Percentiles rank a stretch among this genome's conserved stretches.
Conservation (phyloP, 164 flowering plant species). For the Echeveria elegans region DNA sequence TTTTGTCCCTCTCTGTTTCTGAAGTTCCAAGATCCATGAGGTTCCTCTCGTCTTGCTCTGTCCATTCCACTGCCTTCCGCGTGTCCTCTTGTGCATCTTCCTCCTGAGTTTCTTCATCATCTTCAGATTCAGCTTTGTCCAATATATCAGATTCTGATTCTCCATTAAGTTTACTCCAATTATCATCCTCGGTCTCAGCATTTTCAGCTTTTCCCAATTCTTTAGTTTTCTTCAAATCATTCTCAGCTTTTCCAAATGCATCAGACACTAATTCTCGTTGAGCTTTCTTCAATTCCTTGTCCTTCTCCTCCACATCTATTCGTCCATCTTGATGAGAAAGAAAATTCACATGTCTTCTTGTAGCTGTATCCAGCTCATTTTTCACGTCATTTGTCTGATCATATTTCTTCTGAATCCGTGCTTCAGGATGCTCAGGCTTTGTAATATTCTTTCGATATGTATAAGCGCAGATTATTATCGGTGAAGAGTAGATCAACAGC, state of each 20-base stretch:
- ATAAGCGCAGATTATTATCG: conserved; percentile 19
- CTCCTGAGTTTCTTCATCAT: conserved; percentile 22
- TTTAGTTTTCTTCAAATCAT: neutral
- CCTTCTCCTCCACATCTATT: neutral
- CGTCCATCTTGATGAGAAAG: neutral
- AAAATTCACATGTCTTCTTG: neutral
- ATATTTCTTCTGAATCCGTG: conserved; percentile 1
- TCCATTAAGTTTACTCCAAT: neutral
- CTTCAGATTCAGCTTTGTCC: conserved; percentile 10
- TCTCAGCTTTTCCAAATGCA: neutral
- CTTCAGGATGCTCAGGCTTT: neutral
- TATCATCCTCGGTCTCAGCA: neutral
- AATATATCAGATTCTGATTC: conserved; percentile 14
- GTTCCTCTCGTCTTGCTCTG: conserved; percentile 48
- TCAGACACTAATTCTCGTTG: conserved; percentile 6
- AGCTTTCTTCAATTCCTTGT: neutral
- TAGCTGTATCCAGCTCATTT: neutral
- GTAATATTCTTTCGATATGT: conserved; percentile 13
- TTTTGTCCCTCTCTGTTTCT: conserved; percentile 62
- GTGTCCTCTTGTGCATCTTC: conserved; percentile 20
- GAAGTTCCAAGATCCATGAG: conserved; percentile 58
- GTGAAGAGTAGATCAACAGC: conserved; percentile 23
- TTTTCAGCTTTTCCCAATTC: neutral
- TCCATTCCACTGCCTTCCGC: conserved; percentile 30
- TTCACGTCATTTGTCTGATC: conserved; percentile 9